Evolutionary conservation across 805 yeast genomes (phyloP).

Genomic region (Wickerhamiella galacta): DNA sequence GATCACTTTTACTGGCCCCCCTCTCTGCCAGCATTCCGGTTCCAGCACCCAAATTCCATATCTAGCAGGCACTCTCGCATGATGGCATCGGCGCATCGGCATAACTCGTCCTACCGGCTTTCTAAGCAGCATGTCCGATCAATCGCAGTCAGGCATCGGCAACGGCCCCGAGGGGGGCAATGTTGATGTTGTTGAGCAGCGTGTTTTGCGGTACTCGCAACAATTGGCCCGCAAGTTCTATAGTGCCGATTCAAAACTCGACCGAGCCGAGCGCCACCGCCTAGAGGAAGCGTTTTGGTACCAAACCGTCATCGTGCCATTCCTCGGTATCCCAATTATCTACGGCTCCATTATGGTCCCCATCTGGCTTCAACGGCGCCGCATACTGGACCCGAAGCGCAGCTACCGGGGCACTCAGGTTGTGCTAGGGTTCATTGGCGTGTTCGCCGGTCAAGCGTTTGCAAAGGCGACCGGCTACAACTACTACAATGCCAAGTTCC

Average conservation of each 20-base stretch:
- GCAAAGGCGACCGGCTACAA: conserved; percentile 8
- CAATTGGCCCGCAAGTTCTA: conserved; percentile 12
- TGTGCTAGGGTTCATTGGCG: conserved; percentile 13
- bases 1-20: no score
- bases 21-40: no score
- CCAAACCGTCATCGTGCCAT: conserved; percentile 9
- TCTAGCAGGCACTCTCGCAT: no score
- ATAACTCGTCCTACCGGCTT: no score
- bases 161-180: no score
- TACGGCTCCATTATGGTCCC: conserved; percentile 11
- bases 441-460: conserved; percentile 11
- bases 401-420: conserved; percentile 10
- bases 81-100: no score
- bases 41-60: no score
- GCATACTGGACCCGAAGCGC: conserved; percentile 5
- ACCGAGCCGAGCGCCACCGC: conserved; percentile 8
- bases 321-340: conserved; percentile 13
- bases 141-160: no score
- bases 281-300: conserved; percentile 10
- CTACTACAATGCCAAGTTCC: conserved; percentile 1
- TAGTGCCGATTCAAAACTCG: conserved; percentile 9
- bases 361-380: conserved; percentile 7
- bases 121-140: no score
- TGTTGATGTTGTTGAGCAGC: no score
- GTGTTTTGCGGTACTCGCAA: background rate